phyloP scores from a whole-genome alignment of 805 yeast genomes.

The Kuraishia cidri region DNA sequence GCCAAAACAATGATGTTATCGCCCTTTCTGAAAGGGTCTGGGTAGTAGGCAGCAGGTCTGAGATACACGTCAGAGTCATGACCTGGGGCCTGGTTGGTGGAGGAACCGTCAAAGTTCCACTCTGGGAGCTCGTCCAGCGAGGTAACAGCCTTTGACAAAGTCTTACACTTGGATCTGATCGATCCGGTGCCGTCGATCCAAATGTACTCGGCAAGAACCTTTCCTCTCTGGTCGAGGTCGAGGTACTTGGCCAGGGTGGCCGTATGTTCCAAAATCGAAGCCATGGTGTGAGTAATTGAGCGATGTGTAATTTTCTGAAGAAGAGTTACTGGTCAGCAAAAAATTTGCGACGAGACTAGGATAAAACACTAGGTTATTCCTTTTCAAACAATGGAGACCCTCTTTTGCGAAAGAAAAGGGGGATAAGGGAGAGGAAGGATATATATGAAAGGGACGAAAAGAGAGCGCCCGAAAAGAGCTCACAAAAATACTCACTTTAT shows the following conservation, averaged over 20 bases:
- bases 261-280: constrained; percentile 51
- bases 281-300: too few relatives aligned
- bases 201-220: constrained; percentile 89
- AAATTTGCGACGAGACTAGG: too few relatives aligned
- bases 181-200: constrained; percentile 95
- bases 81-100: constrained; percentile 98
- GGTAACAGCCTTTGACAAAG: constrained; percentile 59
- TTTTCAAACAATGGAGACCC: too few relatives aligned
- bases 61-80: constrained; percentile 91
- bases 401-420: too few relatives aligned
- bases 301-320: too few relatives aligned
- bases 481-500: too few relatives aligned
- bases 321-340: too few relatives aligned
- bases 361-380: too few relatives aligned
- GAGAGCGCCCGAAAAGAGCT: too few relatives aligned
- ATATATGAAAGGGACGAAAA: too few relatives aligned
- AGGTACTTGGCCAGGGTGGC: constrained; percentile 76
- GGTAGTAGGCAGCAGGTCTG: constrained; percentile 91
- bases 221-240: constrained; percentile 78
- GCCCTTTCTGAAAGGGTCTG: constrained; percentile 97
- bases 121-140: constrained; percentile 87
- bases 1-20: constrained; percentile 92
- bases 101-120: constrained; percentile 99
- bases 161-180: constrained; percentile 90
- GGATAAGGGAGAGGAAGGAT: too few relatives aligned